Base-by-base conservation (phyloP, 257 asterid genomes). In the Ligustrum vulgare region DNA sequence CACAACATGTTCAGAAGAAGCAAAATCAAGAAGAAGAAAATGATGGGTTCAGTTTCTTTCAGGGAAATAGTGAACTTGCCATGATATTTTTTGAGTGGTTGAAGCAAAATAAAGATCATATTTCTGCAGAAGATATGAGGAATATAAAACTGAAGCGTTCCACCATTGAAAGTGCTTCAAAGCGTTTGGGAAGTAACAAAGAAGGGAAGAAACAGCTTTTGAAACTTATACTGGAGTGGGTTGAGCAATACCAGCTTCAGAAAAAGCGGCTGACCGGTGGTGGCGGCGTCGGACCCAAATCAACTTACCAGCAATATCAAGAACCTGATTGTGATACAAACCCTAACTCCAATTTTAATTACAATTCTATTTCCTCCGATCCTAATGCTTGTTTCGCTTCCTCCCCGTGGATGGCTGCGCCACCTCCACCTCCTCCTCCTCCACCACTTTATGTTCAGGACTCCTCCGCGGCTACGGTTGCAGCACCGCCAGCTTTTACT, bases 81-180 rank as follows among this genome's bases (percentile, higher is more conserved):
- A 76, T 39, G 45, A 88, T 92, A 18, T 94, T 94, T 69, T 78
- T 94, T 60, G 96, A 92, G 10, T 94, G 99, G 99, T 51, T 94
- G 64, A 94, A 91, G 87, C 93, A 89, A 60, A 92, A 92, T 81
- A 88, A 75, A 80, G 93, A 92, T 13, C 43, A 76, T 83, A 89
- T 94, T 2, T 89, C 96, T 0, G 99, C 97, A 0, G 91, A 91
- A 34, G 98, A 94, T 45, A 86, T 94, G 93, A 82, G 97, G 76
- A 89, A 74, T 74, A 94, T 94, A 6, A 94, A 87, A 71, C 94
- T 94, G 9, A 89, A 86, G 73, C 86, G 97, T 4, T 88, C 98
- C 47, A 94, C 99, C 36, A 83, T 94, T 15, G 98, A 92, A 18
- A 80, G 81, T 23, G 99, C 98, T 41, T 85, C 90, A 2, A 89